Evolutionary conservation across 305 asterid species (phyloP).

Genomic region (Nicotiana rustica): DNA sequence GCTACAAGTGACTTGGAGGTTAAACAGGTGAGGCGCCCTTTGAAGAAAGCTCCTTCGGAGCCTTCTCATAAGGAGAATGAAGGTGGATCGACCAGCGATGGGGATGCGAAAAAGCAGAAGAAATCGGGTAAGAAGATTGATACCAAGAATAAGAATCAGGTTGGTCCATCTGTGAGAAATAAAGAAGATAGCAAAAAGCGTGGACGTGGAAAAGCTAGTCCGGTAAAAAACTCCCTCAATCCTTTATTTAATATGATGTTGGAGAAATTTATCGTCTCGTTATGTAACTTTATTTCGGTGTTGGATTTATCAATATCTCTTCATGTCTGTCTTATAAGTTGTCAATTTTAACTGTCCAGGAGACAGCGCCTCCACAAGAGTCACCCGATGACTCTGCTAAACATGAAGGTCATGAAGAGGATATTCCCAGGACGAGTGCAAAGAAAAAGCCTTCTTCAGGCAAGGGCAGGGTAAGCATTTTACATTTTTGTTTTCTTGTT

Average conservation of each 20-base stretch:
- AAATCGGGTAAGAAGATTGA: constrained; percentile 51
- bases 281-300: constrained; percentile 27
- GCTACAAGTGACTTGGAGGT: constrained; percentile 57
- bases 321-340: neutral
- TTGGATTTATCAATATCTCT: constrained; percentile 26
- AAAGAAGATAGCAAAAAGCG: constrained; percentile 58
- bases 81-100: constrained; percentile 58
- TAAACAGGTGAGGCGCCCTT: constrained; percentile 50
- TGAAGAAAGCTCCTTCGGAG: constrained; percentile 53
- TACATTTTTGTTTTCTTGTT: constrained; percentile 19
- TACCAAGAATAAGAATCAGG: constrained; percentile 53
- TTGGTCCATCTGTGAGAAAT: constrained; percentile 51
- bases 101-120: constrained; percentile 58
- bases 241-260: constrained; percentile 54
- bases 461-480: constrained; percentile 61
- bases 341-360: constrained; percentile 48
- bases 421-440: constrained; percentile 55
- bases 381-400: constrained; percentile 61
- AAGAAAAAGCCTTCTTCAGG: constrained; percentile 74
- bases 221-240: constrained; percentile 53
- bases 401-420: constrained; percentile 60
- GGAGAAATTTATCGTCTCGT: constrained; percentile 49
- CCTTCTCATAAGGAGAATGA: constrained; percentile 50
- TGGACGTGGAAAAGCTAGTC: constrained; percentile 57
- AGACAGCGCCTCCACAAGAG: constrained; percentile 53